phyloP scores from a whole-genome alignment of 352 stramenopile genomes.

The Pelagophyceae sp. region DNA sequence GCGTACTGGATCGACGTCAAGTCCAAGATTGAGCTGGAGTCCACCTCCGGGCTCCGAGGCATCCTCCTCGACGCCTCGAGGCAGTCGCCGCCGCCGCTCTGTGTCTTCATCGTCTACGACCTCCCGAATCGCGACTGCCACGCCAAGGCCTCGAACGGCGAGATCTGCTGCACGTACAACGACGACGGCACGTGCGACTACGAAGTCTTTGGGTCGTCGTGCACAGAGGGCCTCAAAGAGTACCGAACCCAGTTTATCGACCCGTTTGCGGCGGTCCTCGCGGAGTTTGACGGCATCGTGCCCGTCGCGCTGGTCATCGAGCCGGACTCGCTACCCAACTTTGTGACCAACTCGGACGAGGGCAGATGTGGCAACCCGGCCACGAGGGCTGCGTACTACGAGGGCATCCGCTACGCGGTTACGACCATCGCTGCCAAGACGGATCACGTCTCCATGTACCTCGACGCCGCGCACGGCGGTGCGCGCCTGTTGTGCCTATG shows the following conservation, averaged over 20 bases:
- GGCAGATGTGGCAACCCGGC: background rate
- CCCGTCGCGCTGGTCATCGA: too few species aligned
- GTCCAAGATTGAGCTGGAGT: background rate
- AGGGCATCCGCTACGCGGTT: background rate
- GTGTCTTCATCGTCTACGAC: conserved; percentile 7
- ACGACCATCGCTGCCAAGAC: background rate
- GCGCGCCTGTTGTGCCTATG: too few species aligned
- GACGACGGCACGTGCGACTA: conserved; percentile 3
- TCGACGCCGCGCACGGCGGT: too few species aligned
- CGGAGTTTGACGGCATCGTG: conserved; percentile 2
- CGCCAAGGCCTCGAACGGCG: background rate
- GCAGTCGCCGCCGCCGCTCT: background rate
- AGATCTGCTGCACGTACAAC: conserved; percentile 8
- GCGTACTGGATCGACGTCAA: background rate
- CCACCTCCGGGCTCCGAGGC: too few species aligned
- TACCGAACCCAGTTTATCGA: background rate
- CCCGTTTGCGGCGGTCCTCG: background rate
- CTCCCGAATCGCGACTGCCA: too few species aligned
- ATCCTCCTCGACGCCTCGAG: background rate
- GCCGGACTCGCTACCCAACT: too few species aligned
- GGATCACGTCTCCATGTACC: too few species aligned
- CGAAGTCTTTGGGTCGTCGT: background rate
- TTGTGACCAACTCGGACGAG: background rate
- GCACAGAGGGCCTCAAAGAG: background rate
- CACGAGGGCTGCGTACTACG: background rate